Conservation (phyloP, 768 basidiomycete genomes). For the Termitomyces sp. region DNA sequence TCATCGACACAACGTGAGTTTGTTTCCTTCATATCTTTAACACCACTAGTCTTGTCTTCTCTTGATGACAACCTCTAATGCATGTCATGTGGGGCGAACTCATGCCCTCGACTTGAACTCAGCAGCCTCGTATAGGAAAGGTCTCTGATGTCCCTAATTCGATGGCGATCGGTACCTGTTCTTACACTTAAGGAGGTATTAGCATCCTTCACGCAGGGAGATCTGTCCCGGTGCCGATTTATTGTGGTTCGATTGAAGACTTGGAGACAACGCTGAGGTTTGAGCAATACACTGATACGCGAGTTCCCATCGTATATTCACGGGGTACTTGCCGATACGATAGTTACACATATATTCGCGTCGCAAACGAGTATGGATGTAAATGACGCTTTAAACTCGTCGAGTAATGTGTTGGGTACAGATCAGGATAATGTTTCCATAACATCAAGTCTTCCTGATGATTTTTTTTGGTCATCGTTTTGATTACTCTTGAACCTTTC, state of each 20-base stretch:
- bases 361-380: too few species aligned
- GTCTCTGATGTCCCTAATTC: background rate
- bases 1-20: background rate
- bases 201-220: background rate
- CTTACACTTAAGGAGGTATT: background rate
- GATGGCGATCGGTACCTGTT: background rate
- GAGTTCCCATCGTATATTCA: background rate
- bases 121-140: background rate
- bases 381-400: background rate
- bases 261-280: background rate
- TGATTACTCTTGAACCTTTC: background rate
- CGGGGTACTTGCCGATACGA: background rate
- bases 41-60: constrained; percentile 1
- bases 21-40: background rate
- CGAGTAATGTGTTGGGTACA: background rate
- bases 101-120: background rate
- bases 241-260: background rate
- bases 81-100: background rate
- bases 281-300: background rate
- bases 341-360: background rate
- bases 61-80: background rate
- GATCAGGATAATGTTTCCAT: too few species aligned
- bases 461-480: background rate
- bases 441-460: background rate
- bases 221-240: background rate